Conservation (phyloP, 2,329 filamentous ascomycete genomes). For the Zymoseptoria ardabiliae region DNA sequence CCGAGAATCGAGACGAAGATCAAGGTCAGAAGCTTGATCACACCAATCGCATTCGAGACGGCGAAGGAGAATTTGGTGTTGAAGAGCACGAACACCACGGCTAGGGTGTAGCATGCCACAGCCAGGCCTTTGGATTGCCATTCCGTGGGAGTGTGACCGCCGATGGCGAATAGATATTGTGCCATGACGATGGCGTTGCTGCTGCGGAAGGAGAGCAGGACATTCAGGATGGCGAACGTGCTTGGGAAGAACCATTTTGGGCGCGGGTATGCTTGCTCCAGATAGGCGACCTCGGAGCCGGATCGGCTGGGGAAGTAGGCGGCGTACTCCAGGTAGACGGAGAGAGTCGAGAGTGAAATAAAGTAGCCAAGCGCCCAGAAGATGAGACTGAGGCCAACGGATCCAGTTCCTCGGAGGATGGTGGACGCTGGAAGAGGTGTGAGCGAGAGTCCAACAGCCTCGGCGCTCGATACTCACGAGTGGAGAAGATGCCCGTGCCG, state of each 20-base stretch:
- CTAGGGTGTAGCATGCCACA: slow-evolving; percentile 55
- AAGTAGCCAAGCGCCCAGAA: slow-evolving; percentile 59
- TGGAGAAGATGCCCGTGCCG: slow-evolving; percentile 46
- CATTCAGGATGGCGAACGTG: slow-evolving; percentile 56
- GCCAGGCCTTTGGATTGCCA: slow-evolving; percentile 64
- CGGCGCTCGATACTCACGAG: slow-evolving; percentile 43
- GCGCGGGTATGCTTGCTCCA: slow-evolving; percentile 60
- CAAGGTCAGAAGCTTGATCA: slow-evolving; percentile 54
- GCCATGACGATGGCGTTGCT: slow-evolving; percentile 55
- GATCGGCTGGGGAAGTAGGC: slow-evolving; percentile 61
- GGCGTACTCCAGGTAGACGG: slow-evolving; percentile 57
- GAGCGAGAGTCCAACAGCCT: neutral
- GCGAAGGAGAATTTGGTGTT: slow-evolving; percentile 53
- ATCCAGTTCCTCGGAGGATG: slow-evolving; percentile 54
- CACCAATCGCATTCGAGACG: slow-evolving; percentile 50
- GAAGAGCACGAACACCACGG: slow-evolving; percentile 38
- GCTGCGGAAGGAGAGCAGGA: slow-evolving; percentile 58
- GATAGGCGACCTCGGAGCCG: slow-evolving; percentile 59
- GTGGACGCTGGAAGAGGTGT: slow-evolving; percentile 40
- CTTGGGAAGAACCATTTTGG: slow-evolving; percentile 59
- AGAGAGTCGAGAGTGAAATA: slow-evolving; percentile 49
- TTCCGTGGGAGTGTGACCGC: slow-evolving; percentile 42
- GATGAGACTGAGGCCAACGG: slow-evolving; percentile 54
- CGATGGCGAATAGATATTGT: slow-evolving; percentile 55
- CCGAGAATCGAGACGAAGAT: slow-evolving; percentile 49